A percentile compares a stretch with the other conserved stretches of the same genome.
phyloP scores from a whole-genome alignment of 805 yeast species.

The Candida orba region DNA sequence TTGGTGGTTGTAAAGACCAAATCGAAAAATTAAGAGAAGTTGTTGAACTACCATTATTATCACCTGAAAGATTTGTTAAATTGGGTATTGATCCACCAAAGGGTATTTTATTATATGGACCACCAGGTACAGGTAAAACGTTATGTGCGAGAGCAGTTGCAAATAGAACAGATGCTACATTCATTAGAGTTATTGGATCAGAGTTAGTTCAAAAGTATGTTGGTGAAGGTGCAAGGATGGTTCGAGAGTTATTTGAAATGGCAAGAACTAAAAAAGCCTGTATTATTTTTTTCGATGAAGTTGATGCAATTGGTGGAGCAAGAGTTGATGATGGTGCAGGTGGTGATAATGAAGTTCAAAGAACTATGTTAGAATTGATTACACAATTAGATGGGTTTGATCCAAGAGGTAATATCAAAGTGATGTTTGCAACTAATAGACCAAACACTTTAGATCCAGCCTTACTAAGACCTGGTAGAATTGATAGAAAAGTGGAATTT shows the following conservation, averaged over 20 bases:
- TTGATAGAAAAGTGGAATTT: conserved; percentile 97
- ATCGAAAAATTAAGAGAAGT: conserved; percentile 95
- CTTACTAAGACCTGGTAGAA: conserved; percentile 94
- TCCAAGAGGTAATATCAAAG: conserved; percentile 97
- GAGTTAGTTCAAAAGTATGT: conserved; percentile 97
- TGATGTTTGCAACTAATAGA: conserved; percentile 98
- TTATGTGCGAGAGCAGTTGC: conserved; percentile 99
- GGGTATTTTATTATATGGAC: conserved; percentile 93
- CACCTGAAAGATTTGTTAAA: conserved; percentile 95
- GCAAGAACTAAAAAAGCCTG: conserved; percentile 98
- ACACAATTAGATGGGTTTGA: conserved; percentile 98
- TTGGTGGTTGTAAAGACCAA: conserved; percentile 98
- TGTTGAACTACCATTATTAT: conserved; percentile 85
- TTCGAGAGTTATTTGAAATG: conserved; percentile 96
- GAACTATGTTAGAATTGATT: conserved; percentile 97
- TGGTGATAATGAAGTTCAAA: conserved; percentile 97
- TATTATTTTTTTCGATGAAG: conserved; percentile 95
- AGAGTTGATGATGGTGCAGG: conserved; percentile 99
- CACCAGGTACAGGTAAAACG: conserved; percentile 99
- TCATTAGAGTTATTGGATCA: conserved; percentile 96
- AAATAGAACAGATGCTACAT: conserved; percentile 97
- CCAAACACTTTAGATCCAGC: conserved; percentile 99
- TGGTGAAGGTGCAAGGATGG: conserved; percentile 99
- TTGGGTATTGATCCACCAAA: conserved; percentile 98
- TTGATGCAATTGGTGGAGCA: conserved; percentile 99